Base-by-base conservation (phyloP, 2,329 filamentous ascomycete genomes). In the Colletotrichum agaves region DNA sequence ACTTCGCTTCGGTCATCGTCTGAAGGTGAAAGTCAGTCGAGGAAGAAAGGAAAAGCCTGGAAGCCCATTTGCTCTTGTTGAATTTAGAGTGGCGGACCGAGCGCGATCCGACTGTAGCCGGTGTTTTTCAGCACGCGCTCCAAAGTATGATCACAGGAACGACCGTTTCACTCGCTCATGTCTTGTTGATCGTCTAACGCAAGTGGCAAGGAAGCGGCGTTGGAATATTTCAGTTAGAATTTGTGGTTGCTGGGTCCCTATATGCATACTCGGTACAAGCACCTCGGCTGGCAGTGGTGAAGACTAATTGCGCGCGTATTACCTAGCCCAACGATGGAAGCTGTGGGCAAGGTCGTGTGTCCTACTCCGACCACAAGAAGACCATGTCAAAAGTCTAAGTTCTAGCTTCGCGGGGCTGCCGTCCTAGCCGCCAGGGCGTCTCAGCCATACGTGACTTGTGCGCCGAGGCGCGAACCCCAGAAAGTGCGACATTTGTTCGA, bases 381-480 rank as follows among this genome's bases (percentile, higher is more conserved):
- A 33, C 55, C 35, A 56, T 56, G 52, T 15, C 7, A 41, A 43
- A 47, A 12, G 15, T 33, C 23, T 27, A 35, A 46, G 27, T 5
- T 58, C 27, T 47, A 58, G 41, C 55, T 58, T 58, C 19, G 39
- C 13, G 10, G 39, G 27, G 11, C 17, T 58, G 55, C 41, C 55
- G 55, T 46, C 55, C 12, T 27, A 58, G 55, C 55, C 55, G 55
- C 27, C 27, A 17, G 21, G 13, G 17, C 44, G 57, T 49, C 57
- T 60, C 43, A 60, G 27, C 31, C 39, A 10, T 35, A 17, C 50
- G 17, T 50, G 27, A 27, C 27, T 27, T 8, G 27, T 39, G 27
- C 37, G 43, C 43, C 44, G 13, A 49, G 57, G 33, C 57, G 57
- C 27, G 23, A 3, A 13, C 5, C 19, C 35, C 13, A 13, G 19